Evolutionary conservation across 768 basidiomycete genomes (phyloP), one percentile per base, ranked within the genome.

Genomic region (Xerocomus brunneocitrinus): DNA sequence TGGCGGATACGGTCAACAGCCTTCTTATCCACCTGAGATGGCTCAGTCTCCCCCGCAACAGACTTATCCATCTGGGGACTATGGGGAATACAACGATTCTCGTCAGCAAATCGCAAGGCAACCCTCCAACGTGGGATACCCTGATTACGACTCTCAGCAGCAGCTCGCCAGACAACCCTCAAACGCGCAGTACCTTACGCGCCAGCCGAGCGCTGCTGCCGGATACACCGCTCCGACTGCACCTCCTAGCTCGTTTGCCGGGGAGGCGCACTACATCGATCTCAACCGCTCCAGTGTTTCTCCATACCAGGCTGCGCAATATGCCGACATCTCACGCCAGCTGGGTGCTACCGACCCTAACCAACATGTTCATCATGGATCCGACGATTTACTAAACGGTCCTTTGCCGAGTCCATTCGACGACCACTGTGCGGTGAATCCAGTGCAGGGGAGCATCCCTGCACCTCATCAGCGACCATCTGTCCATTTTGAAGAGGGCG

Each of bases 231-330:
- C 56, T 47, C 47, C 57, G 1, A 2, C 47, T 1, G 27, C 30
- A 6, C 50, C 55, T 13, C 53, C 60, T 13, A 61, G 14, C 24
- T 22, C 61, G 13, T 1, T 70, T 19, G 64, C 68, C 4, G 51
- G 53, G 16, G 50, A 61, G 12, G 61, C 72, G 10, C 79, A 83
- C 55, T 88, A 89, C 52, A 74, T 82, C 35, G 83, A 89, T 59
- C 73, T 90, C 39, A 73, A 70, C 62, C 77, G 88, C 41, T 82
- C 83, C 16, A 87, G 86, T 60, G 79, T 88, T 3, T 82, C 86
- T 3, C 87, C 87, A 0, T 87, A 77, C 76, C 88, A 90, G 62
- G 87, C 84, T 38, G 77, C 75, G 0, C 89, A 90, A 65, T 89
- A 89, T 61, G 79, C 75, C 19, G 87, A 85, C 60, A 88, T 89